A percentile compares a stretch with the other conserved stretches of the same genome.
These are phyloP conservation scores for Heliamphora exappendiculata DNA, from an alignment of 148 eudicot species.

Conservation along the genomic window DNA sequence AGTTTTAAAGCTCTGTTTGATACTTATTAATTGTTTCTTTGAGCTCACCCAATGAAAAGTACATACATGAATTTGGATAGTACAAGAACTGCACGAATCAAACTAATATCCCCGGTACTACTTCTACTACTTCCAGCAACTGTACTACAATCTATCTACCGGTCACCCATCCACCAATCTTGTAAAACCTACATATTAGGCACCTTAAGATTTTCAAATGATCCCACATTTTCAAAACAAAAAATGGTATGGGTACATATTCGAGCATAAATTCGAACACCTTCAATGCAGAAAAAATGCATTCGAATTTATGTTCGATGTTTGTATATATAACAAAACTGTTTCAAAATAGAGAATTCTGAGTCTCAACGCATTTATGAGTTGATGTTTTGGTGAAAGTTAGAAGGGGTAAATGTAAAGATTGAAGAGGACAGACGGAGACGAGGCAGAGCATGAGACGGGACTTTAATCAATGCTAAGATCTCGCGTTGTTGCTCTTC, in stretches of 20 bases:
- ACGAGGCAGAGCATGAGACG: slow-evolving; percentile 15
- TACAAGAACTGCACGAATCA: background rate
- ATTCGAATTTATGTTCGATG: too few relatives aligned
- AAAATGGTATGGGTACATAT: background rate
- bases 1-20: too few relatives aligned
- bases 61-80: background rate
- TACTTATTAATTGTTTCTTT: background rate
- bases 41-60: background rate
- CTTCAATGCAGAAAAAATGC: too few relatives aligned
- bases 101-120: background rate
- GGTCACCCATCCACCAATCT: too few relatives aligned
- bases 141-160: background rate
- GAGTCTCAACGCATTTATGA: too few relatives aligned
- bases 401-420: background rate
- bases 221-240: background rate
- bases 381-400: too few relatives aligned
- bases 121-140: background rate
- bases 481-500: background rate
- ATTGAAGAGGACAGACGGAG: slow-evolving; percentile 10
- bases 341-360: too few relatives aligned
- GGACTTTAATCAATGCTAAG: background rate
- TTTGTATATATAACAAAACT: too few relatives aligned
- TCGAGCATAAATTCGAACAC: too few relatives aligned
- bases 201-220: too few relatives aligned
- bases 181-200: too few relatives aligned